phyloP scores from a whole-genome alignment of 208 protist species.

The Leishmania aethiopica region DNA sequence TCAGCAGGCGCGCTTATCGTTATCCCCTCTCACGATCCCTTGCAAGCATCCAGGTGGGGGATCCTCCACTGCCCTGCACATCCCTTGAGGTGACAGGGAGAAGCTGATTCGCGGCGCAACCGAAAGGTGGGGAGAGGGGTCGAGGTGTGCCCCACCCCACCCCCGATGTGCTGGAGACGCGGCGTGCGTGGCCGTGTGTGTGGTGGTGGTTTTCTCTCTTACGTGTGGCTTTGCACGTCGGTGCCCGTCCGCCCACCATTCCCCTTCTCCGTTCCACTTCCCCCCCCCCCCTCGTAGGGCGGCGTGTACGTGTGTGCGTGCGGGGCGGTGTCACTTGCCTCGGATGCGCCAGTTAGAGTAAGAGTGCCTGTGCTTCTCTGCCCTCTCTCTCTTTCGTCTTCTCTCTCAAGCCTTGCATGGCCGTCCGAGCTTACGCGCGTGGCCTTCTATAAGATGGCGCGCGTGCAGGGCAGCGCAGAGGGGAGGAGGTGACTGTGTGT shows the following conservation, averaged over 20 bases:
- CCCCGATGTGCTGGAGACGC: not conserved
- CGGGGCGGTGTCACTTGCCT: not conserved
- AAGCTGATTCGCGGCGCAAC: not conserved
- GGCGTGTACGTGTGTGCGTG: not conserved
- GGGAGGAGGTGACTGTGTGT: not conserved
- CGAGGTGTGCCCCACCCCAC: not conserved
- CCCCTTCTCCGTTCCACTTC: not conserved
- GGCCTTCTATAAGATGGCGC: not conserved
- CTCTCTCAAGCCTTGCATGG: not conserved
- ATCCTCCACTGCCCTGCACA: not conserved
- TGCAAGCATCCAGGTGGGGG: not conserved
- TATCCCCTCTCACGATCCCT: conserved; percentile 4
- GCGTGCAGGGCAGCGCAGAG: not conserved
- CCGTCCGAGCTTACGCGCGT: not conserved
- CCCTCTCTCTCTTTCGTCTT: not conserved
- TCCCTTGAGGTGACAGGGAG: not conserved
- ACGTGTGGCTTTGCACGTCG: too few species aligned
- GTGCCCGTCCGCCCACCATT: not conserved
- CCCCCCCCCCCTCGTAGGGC: not conserved
- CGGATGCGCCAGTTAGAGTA: not conserved
- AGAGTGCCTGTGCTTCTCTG: not conserved
- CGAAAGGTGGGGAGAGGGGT: not conserved
- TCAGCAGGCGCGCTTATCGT: not conserved
- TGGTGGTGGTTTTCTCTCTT: not conserved
- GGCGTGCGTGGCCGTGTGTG: not conserved